Conservation (phyloP, 2,329 filamentous ascomycete species). For the Arthrobotrys iridis region DNA sequence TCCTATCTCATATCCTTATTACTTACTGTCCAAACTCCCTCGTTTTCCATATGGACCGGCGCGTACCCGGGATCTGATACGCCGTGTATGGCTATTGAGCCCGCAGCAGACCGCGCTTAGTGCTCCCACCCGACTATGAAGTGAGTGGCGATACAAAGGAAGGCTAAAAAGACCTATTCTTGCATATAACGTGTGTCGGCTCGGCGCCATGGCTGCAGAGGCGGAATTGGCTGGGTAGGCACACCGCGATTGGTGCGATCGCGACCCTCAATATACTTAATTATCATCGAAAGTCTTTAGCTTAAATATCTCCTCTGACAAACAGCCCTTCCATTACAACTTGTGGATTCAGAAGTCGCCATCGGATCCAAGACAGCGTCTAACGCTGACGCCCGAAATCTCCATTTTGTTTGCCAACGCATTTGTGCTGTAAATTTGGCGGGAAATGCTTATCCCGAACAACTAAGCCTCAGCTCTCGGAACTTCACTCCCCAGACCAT, state of each 20-base stretch:
- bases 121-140: neutral
- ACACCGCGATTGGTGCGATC: neutral
- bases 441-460: conserved; percentile 13
- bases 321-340: too few relatives aligned
- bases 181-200: conserved; percentile 8
- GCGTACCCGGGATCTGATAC: neutral
- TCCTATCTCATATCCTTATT: conserved; percentile 10
- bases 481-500: conserved; percentile 4
- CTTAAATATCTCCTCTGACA: neutral
- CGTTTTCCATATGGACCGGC: conserved; percentile 8
- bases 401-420: conserved; percentile 4
- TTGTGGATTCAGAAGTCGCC: too few relatives aligned
- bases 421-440: conserved; percentile 7
- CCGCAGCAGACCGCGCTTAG: neutral
- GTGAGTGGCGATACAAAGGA: neutral
- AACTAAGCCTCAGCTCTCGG: conserved; percentile 10
- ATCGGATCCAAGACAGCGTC: neutral
- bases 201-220: neutral
- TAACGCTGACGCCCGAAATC: neutral
- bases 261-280: too few relatives aligned
- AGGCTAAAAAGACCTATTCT: neutral
- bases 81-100: neutral
- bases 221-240: neutral
- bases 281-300: too few relatives aligned
- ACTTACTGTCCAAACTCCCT: neutral